Conservation (phyloP, 169 alveolate genomes). For the Babesia ovata region DNA sequence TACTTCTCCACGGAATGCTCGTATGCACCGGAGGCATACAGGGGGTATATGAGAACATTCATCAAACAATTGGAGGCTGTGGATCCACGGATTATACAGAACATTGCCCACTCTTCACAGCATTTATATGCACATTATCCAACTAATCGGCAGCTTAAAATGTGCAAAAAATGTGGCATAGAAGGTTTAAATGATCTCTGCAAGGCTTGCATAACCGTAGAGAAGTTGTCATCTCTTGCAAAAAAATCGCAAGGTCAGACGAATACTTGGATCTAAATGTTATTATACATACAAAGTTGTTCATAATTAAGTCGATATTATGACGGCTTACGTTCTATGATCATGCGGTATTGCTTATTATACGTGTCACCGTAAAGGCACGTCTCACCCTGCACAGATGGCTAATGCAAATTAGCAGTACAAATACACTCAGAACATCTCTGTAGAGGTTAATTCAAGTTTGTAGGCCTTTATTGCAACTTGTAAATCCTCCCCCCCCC, state of each 20-base stretch:
- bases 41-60: slow-evolving; percentile 95
- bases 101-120: slow-evolving; percentile 69
- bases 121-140: slow-evolving; percentile 57
- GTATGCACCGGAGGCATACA: slow-evolving; percentile 95
- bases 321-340: slow-evolving; percentile 5
- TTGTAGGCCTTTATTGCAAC: too few species aligned
- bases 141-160: slow-evolving; percentile 7
- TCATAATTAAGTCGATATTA: too few species aligned
- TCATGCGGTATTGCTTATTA: slow-evolving; percentile 28
- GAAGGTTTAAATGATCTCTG: slow-evolving; percentile 43
- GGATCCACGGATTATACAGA: slow-evolving; percentile 70
- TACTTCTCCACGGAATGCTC: slow-evolving; percentile 97
- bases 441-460: too few species aligned
- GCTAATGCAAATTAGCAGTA: too few species aligned
- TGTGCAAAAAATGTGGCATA: slow-evolving; percentile 52
- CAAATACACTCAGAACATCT: too few species aligned
- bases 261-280: not conserved
- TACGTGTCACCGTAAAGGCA: slow-evolving; percentile 76
- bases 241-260: not conserved
- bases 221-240: slow-evolving; percentile 14
- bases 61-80: slow-evolving; percentile 88
- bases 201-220: slow-evolving; percentile 48
- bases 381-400: too few species aligned
- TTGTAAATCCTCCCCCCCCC: too few species aligned
- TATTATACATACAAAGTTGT: not conserved